Evolutionary conservation across 2,329 filamentous ascomycete species (phyloP), one percentile per base, ranked within the genome.

Genomic region (Nemania sp.): DNA sequence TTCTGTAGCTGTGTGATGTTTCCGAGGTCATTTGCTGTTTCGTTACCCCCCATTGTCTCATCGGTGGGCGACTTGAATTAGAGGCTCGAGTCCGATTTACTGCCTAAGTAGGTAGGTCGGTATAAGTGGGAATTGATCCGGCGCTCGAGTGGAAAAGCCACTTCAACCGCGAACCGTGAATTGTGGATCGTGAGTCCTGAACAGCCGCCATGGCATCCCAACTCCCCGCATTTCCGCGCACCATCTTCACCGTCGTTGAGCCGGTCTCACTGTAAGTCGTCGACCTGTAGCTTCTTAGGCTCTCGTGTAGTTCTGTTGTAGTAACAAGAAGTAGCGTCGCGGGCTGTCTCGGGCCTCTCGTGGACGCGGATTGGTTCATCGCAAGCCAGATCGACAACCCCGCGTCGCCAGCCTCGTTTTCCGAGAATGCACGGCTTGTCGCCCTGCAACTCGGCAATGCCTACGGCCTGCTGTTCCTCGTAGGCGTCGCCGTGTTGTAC

Each of bases 361-460:
- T 80, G 30, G 72, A 80, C 55, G 77, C 84, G 9, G 73, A 79
- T 46, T 83, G 80, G 76, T 90, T 90, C 68, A 79, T 88, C 56
- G 71, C 75, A 17, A 79, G 84, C 62, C 86, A 90, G 67, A 76
- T 84, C 33, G 77, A 80, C 34, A 77, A 79, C 5, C 63, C 67
- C 19, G 59, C 69, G 22, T 63, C 68, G 40, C 62, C 70, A 8
- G 49, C 73, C 11, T 66, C 72, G 22, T 66, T 72, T 23, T 75
- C 77, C 40, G 72, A 73, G 43, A 75, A 77, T 61, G 76, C 76
- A 57, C 75, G 80, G 36, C 74, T 86, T n/a, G 72, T 89, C 23
- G 80, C 84, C 40, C 77, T 81, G 62, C 86, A 91, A 71, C 76
- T 91, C 14, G 86, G 85, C 39, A 91, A 91, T 63, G 68, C 84